Base-by-base conservation (phyloP, 2,329 filamentous ascomycete genomes). In the Diaporthe sp. region DNA sequence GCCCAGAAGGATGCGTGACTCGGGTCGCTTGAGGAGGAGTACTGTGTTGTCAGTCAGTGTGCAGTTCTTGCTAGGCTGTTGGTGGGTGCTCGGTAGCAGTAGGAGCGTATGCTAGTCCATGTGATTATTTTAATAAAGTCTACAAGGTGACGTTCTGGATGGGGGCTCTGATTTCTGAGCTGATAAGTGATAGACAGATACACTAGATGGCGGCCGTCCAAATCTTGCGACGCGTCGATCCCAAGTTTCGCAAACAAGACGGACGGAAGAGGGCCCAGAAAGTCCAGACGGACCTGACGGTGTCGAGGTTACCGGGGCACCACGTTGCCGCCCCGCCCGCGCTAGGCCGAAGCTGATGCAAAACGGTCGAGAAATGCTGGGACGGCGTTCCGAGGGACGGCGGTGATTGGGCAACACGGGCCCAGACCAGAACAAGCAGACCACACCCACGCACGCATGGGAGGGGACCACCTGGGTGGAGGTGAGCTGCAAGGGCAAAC, bases 281-380 rank as follows among this genome's bases (percentile, higher is more conserved):
- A 57, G 61, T 25, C 45, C 33, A 52, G 45, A 67, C 61, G 61
- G 61, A 52, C 28, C 61, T 67, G 64, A 67, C 45, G 64, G 64
- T 13, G 30, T 52, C 30, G 19, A 42, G 33, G 70, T 40, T 52
- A 66, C 58, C 45, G 38, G 50, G 40, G 52, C 35, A 67, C 57
- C 71, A 40, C 61, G 71, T 54, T 66, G 58, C 61, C 70, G 57
- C 57, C 71, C 71, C 71, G 71, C 71, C 58, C 58, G 35, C 71
- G 58, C 71, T 72, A 72, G 57, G 45, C 47, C 47, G 71, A 72
- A 66, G 64, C 64, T 67, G 64, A 67, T 67, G 64, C 30, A 52
- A 52, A 67, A 67, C 64, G 64, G 64, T 52, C 64, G n/a, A n/a
- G n/a, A 47, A 38, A 52, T 17, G 7, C 61, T 67, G 42, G 61